phyloP scores from a whole-genome alignment of 2,329 filamentous ascomycete genomes.

The Madurella mycetomatis region DNA sequence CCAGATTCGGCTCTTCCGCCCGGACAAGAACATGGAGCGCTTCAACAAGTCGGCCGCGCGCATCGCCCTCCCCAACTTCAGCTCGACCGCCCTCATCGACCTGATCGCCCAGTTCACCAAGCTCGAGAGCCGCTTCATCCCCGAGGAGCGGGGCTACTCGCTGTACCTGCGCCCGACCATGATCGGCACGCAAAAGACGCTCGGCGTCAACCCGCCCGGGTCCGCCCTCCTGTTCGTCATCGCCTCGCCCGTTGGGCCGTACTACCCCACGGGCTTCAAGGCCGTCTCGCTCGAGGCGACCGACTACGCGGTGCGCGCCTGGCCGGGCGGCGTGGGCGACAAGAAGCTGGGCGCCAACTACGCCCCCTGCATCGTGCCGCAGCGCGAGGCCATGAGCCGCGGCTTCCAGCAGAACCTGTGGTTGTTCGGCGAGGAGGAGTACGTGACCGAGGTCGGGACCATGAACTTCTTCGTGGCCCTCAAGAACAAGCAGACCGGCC shows the following conservation, averaged over 20 bases:
- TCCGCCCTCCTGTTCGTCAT: slow-evolving; percentile 92
- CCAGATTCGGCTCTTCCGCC: slow-evolving; percentile 81
- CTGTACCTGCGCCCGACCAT: slow-evolving; percentile 94
- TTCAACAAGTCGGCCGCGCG: slow-evolving; percentile 87
- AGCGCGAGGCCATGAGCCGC: slow-evolving; percentile 82
- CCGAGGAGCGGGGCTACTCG: slow-evolving; percentile 80
- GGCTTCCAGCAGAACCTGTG: slow-evolving; percentile 98
- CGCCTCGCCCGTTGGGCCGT: slow-evolving; percentile 91
- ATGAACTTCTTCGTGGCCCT: slow-evolving; percentile 97
- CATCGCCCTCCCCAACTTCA: slow-evolving; percentile 88
- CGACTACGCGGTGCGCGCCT: slow-evolving; percentile 92
- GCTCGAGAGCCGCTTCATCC: slow-evolving; percentile 86
- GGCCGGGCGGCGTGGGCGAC: slow-evolving; percentile 95
- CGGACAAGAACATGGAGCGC: slow-evolving; percentile 92
- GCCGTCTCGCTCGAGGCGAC: slow-evolving; percentile 93
- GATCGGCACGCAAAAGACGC: slow-evolving; percentile 92
- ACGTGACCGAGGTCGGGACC: slow-evolving; percentile 93
- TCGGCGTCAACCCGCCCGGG: slow-evolving; percentile 87
- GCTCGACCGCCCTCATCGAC: slow-evolving; percentile 67
- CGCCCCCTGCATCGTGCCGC: slow-evolving; percentile 96
- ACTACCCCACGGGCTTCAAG: slow-evolving; percentile 98
- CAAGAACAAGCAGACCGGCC: slow-evolving; percentile 78
- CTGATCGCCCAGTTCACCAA: slow-evolving; percentile 76
- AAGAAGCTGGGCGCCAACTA: slow-evolving; percentile 99
- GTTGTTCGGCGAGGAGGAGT: slow-evolving; percentile 94